Evolutionary conservation across 805 yeast species (phyloP).

Genomic region (Cyberlindnera veronae): DNA sequence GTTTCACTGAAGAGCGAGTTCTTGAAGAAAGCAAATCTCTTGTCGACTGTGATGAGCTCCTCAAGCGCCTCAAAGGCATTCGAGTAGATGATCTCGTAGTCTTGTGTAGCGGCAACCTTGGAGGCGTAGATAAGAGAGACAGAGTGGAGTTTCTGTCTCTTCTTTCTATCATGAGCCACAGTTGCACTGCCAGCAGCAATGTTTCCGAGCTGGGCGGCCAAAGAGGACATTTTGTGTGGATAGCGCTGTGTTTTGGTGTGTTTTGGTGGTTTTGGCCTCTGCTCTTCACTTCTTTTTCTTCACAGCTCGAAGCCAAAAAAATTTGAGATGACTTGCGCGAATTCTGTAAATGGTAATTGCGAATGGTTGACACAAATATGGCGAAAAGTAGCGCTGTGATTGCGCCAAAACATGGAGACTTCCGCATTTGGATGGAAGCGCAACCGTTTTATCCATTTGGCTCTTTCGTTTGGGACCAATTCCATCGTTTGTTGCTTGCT

Average conservation of each 20-base stretch:
- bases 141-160: slow-evolving; percentile 81
- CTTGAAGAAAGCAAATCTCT: slow-evolving; percentile 68
- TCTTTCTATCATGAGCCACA: slow-evolving; percentile 80
- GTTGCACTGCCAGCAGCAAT: slow-evolving; percentile 64
- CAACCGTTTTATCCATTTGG: too few species aligned
- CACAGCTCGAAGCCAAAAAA: slow-evolving; percentile 1
- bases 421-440: too few species aligned
- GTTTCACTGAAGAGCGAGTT: slow-evolving; percentile 79
- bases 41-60: slow-evolving; percentile 67
- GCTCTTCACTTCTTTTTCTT: not conserved
- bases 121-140: slow-evolving; percentile 85
- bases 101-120: slow-evolving; percentile 90
- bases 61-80: slow-evolving; percentile 72
- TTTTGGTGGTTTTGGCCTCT: not conserved
- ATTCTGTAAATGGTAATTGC: not conserved
- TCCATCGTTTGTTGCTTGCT: too few species aligned
- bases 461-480: too few species aligned
- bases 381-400: too few species aligned
- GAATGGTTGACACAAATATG: not conserved
- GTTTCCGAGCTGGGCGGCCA: slow-evolving; percentile 78
- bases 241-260: not conserved
- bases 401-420: too few species aligned
- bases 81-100: slow-evolving; percentile 74
- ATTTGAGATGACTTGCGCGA: slow-evolving; percentile 11
- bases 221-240: slow-evolving; percentile 43